A percentile compares a stretch with the other conserved stretches of the same genome.
These are phyloP conservation scores for Calonectria hongkongensis DNA, from an alignment of 2,329 filamentous ascomycete genomes.

Conservation along the genomic window DNA sequence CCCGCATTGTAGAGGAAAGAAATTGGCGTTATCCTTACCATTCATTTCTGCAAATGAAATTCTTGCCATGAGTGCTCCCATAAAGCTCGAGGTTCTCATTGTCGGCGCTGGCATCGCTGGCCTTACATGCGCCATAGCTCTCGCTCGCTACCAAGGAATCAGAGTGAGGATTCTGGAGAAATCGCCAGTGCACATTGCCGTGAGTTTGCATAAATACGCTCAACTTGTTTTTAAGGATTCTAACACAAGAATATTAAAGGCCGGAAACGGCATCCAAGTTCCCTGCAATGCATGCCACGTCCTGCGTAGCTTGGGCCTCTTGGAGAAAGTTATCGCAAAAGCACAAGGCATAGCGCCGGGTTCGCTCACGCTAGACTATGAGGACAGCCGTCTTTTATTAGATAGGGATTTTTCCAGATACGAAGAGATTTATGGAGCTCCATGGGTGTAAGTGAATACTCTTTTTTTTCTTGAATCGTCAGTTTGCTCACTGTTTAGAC, in stretches of 20 bases:
- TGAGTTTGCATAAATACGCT: not conserved
- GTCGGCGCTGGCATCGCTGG: conserved; percentile 46
- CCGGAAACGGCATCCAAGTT: conserved; percentile 45
- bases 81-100: conserved; percentile 36
- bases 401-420: conserved; percentile 36
- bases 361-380: conserved; percentile 17
- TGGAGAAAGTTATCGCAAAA: conserved; percentile 36
- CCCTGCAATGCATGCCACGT: conserved; percentile 45
- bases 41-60: not conserved
- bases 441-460: conserved; percentile 44
- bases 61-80: not conserved
- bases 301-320: conserved; percentile 42
- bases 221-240: not conserved
- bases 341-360: not conserved
- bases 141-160: conserved; percentile 30
- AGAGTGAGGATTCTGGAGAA: conserved; percentile 42
- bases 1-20: not conserved
- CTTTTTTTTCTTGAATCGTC: not conserved
- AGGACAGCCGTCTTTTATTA: conserved; percentile 20
- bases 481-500: conserved; percentile 15
- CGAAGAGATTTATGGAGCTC: conserved; percentile 43
- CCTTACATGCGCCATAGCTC: conserved; percentile 37
- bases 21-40: not conserved
- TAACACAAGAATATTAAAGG: conserved; percentile 18
- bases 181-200: not conserved